These are phyloP conservation scores for Podospora tetraspora DNA, from an alignment of 495 filamentous ascomycete genomes.

Conservation along the genomic window DNA sequence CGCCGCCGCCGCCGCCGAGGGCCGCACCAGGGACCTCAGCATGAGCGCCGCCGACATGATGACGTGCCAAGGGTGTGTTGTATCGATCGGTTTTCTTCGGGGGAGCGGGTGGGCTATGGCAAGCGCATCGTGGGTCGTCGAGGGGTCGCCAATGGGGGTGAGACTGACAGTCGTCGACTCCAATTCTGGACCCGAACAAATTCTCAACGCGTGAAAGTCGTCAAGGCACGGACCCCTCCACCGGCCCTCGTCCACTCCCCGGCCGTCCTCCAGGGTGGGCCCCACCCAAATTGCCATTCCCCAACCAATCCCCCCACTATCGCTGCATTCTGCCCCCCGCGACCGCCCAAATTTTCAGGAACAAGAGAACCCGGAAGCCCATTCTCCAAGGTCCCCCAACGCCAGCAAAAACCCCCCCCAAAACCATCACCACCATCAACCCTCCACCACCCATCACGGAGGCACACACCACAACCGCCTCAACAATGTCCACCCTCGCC, in stretches of 20 bases:
- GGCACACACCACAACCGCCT: not conserved
- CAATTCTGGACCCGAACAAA: conserved; percentile 13
- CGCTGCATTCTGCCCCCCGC: conserved; percentile 17
- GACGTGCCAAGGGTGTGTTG: conserved; percentile 23
- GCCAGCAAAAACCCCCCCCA: not conserved
- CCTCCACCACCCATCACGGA: not conserved
- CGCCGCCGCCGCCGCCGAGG: conserved; percentile 41
- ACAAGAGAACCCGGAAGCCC: not conserved
- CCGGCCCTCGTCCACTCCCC: not conserved
- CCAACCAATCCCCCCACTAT: conserved; percentile 15
- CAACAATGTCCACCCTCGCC: not conserved
- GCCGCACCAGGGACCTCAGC: conserved; percentile 61
- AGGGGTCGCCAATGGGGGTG: conserved; percentile 21
- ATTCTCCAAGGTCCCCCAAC: not conserved
- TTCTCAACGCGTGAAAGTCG: conserved; percentile 17
- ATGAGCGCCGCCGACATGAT: conserved; percentile 64
- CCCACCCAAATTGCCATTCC: not conserved
- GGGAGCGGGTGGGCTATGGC: not conserved
- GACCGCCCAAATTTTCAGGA: conserved; percentile 33
- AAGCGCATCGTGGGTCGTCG: conserved; percentile 28
- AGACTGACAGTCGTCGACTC: conserved; percentile 6
- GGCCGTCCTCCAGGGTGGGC: not conserved
- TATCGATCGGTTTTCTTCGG: conserved; percentile 11
- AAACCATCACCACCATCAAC: conserved; percentile 4
- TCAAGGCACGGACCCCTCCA: conserved; percentile 14